phyloP scores from a whole-genome alignment of 148 eudicot genomes.

The Salicornia ramosissima region DNA sequence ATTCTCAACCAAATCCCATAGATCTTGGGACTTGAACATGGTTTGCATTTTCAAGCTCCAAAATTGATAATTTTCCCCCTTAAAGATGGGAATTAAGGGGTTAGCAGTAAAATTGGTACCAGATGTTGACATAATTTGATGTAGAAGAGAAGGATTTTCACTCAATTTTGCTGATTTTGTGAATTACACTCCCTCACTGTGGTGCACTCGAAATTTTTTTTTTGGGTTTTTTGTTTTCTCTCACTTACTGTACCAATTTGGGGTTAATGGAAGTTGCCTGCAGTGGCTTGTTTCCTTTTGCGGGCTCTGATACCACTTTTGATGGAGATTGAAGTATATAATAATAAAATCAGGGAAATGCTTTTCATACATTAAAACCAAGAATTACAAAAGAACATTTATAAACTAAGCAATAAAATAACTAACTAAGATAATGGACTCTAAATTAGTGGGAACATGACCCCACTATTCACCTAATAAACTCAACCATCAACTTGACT shows the following conservation, averaged over 20 bases:
- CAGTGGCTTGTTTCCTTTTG: not conserved
- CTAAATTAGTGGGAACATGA: too few species aligned
- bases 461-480: too few species aligned
- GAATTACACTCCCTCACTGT: not conserved
- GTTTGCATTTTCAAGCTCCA: constrained; percentile 13
- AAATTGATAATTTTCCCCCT: constrained; percentile 8
- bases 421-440: too few species aligned
- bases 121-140: not conserved
- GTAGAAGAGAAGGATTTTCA: too few species aligned
- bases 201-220: not conserved
- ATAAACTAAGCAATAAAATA: too few species aligned
- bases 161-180: not conserved
- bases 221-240: not conserved
- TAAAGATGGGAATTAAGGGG: constrained; percentile 10
- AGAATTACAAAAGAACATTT: too few species aligned
- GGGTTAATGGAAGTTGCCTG: not conserved
- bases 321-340: not conserved
- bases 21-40: too few species aligned
- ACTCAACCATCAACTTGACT: too few species aligned
- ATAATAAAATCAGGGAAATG: too few species aligned
- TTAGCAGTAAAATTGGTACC: too few species aligned
- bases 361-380: too few species aligned
- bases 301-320: not conserved
- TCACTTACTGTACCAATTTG: not conserved
- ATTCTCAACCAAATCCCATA: constrained; percentile 11